These are phyloP conservation scores for Ramaria rubella DNA, from an alignment of 768 basidiomycete species.

Conservation along the genomic window DNA sequence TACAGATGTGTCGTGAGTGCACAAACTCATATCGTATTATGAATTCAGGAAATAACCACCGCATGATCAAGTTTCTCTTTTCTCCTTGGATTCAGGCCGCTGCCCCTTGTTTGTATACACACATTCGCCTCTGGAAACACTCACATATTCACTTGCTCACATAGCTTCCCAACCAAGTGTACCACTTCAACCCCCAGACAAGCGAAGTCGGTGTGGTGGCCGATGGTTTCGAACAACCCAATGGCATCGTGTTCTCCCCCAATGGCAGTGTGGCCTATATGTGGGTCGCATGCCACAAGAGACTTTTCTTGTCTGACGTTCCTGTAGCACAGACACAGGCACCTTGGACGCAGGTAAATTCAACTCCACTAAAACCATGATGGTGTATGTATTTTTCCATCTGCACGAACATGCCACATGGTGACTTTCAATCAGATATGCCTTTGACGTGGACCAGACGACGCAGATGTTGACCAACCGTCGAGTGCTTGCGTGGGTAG, in stretches of 20 bases:
- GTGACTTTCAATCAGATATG: slow-evolving; percentile 40
- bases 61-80: slow-evolving; percentile 47
- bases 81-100: slow-evolving; percentile 57
- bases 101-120: slow-evolving; percentile 32
- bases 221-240: slow-evolving; percentile 65
- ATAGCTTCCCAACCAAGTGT: slow-evolving; percentile 44
- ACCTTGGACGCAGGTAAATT: slow-evolving; percentile 24
- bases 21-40: too few species aligned
- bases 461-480: slow-evolving; percentile 52
- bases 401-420: background rate
- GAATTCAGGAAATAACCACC: background rate
- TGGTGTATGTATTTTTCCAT: slow-evolving; percentile 54
- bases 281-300: slow-evolving; percentile 28
- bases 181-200: slow-evolving; percentile 63
- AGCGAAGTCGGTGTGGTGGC: slow-evolving; percentile 65
- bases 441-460: slow-evolving; percentile 55
- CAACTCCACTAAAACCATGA: slow-evolving; percentile 56
- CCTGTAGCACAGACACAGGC: slow-evolving; percentile 7
- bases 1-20: slow-evolving; percentile 58
- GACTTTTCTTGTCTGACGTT: background rate
- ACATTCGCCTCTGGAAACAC: background rate
- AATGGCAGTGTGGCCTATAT: slow-evolving; percentile 63
- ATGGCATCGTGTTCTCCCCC: slow-evolving; percentile 67
- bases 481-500: slow-evolving; percentile 59
- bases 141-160: background rate